Evolutionary conservation across 2,329 filamentous ascomycete species (phyloP).

Genomic region (Hymenotorrendiella dingleyae): DNA sequence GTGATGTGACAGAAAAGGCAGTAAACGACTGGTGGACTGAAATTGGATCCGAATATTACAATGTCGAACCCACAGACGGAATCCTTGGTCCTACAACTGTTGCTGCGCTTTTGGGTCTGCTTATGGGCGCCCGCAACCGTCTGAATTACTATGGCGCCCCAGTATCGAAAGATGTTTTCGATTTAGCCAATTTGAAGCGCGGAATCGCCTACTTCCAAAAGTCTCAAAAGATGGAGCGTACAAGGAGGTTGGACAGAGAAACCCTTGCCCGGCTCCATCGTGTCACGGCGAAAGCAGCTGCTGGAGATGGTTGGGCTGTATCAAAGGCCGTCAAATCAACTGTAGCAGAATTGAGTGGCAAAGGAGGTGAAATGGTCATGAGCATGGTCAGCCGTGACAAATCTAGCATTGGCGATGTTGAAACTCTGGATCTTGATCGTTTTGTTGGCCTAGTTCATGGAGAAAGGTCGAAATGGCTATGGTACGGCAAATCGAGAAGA

Average conservation of each 20-base stretch:
- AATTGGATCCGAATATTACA: constrained; percentile 86
- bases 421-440: constrained; percentile 82
- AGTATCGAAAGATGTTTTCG: constrained; percentile 86
- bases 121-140: constrained; percentile 86
- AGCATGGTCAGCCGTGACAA: constrained; percentile 87
- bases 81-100: constrained; percentile 90
- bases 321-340: constrained; percentile 92
- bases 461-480: constrained; percentile 86
- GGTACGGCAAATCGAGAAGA: constrained; percentile 83
- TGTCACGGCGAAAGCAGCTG: constrained; percentile 83
- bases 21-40: constrained; percentile 96
- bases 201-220: constrained; percentile 89
- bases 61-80: constrained; percentile 86
- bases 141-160: constrained; percentile 79
- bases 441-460: constrained; percentile 76
- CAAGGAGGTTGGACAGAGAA: constrained; percentile 72
- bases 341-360: constrained; percentile 86
- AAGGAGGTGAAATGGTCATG: constrained; percentile 89
- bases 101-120: constrained; percentile 75
- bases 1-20: constrained; percentile 85
- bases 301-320: constrained; percentile 86
- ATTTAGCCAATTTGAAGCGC: constrained; percentile 73
- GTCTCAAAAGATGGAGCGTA: constrained; percentile 71
- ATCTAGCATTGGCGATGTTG: constrained; percentile 83
- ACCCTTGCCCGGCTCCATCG: constrained; percentile 77